Evolutionary conservation across 495 filamentous ascomycete genomes (phyloP).

Genomic region (Hypoxylon intermedium): DNA sequence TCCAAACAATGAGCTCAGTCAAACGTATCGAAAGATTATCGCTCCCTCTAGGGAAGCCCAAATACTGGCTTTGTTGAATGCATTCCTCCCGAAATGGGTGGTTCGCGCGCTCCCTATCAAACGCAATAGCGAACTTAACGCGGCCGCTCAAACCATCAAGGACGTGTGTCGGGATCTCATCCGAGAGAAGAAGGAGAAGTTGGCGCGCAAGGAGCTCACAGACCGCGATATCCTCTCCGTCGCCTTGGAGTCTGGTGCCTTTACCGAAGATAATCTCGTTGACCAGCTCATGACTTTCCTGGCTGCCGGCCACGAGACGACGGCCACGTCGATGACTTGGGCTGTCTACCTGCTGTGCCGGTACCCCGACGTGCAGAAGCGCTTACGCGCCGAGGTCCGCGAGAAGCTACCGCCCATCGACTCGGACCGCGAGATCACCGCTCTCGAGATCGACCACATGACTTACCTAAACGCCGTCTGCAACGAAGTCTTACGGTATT

Average conservation of each 20-base stretch:
- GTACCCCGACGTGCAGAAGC: conserved; percentile 55
- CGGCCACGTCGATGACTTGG: conserved; percentile 64
- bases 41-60: conserved; percentile 47
- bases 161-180: conserved; percentile 70
- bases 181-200: conserved; percentile 67
- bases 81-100: conserved; percentile 59
- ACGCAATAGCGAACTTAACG: conserved; percentile 67
- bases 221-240: conserved; percentile 84
- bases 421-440: conserved; percentile 54
- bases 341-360: conserved; percentile 59
- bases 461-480: conserved; percentile 63
- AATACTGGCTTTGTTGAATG: conserved; percentile 53
- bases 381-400: conserved; percentile 63
- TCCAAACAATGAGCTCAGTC: conserved; percentile 66
- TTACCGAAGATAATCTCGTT: conserved; percentile 79
- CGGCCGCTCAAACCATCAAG: conserved; percentile 65
- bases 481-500: conserved; percentile 57
- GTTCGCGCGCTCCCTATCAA: conserved; percentile 65
- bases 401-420: conserved; percentile 65
- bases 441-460: conserved; percentile 60
- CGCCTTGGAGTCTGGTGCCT: conserved; percentile 76
- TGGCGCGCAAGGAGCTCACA: conserved; percentile 57
- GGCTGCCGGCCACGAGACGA: conserved; percentile 85
- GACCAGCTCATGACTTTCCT: conserved; percentile 98
- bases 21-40: conserved; percentile 71